phyloP scores from a whole-genome alignment of 1,284 basidiomycete genomes.

The Wolfiporia cocos region DNA sequence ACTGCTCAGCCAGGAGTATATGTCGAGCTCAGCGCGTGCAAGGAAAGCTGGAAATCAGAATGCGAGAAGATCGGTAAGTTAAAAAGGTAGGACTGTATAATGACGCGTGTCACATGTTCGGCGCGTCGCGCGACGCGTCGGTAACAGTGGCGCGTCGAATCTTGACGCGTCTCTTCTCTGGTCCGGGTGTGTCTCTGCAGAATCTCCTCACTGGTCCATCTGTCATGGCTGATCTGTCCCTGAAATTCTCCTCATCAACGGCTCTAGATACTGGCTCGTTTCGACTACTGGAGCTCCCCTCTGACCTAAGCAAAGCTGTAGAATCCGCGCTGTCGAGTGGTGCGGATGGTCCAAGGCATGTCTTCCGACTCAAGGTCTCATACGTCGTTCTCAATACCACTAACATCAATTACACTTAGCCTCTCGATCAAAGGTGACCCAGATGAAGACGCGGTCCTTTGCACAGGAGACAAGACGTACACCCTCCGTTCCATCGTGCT shows the following conservation, averaged over 20 bases:
- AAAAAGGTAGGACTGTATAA: too few species aligned
- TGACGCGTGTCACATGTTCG: too few species aligned
- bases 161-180: too few species aligned
- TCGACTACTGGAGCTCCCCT: conserved; percentile 64
- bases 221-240: conserved; percentile 39
- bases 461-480: conserved; percentile 77
- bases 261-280: conserved; percentile 43
- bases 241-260: conserved; percentile 47
- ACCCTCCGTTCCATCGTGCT: conserved; percentile 74
- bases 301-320: conserved; percentile 48
- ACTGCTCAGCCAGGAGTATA: too few species aligned
- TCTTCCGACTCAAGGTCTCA: conserved; percentile 5
- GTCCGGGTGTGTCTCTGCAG: too few species aligned
- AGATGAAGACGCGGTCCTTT: conserved; percentile 84
- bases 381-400: conserved; percentile 1
- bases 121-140: too few species aligned
- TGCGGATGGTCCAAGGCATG: conserved; percentile 8
- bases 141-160: too few species aligned
- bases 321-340: conserved; percentile 18
- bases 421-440: conserved; percentile 76
- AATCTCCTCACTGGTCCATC: too few species aligned
- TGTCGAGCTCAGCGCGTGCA: too few species aligned
- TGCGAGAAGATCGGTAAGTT: too few species aligned
- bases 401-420: conserved; percentile 29
- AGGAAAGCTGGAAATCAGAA: too few species aligned